These are phyloP conservation scores for Gymnopilus junonius DNA, from an alignment of 768 basidiomycete genomes.

Conservation along the genomic window DNA sequence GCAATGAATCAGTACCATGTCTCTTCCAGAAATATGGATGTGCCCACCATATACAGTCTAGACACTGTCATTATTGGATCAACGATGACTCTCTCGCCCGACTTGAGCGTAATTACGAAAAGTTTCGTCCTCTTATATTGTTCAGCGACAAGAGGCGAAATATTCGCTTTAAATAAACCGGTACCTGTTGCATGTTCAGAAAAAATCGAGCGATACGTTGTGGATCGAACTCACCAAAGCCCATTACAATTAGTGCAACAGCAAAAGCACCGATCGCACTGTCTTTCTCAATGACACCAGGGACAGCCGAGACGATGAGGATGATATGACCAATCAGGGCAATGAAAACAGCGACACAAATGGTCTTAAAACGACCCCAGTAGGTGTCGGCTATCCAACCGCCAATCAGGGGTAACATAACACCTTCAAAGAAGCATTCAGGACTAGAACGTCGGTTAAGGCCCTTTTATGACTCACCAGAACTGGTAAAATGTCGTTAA, in stretches of 20 bases:
- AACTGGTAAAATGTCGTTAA: conserved; percentile 73
- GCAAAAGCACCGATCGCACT: conserved; percentile 56
- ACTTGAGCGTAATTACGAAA: conserved; percentile 52
- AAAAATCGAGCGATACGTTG: not conserved
- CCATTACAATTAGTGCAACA: conserved; percentile 67
- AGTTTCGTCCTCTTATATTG: conserved; percentile 63
- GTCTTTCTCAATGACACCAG: conserved; percentile 61
- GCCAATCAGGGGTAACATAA: conserved; percentile 71
- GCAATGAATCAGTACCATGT: conserved; percentile 43
- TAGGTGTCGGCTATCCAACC: conserved; percentile 75
- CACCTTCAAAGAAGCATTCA: conserved; percentile 42
- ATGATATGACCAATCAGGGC: conserved; percentile 70
- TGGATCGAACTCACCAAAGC: conserved; percentile 34
- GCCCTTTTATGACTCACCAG: conserved; percentile 45
- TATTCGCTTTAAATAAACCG: conserved; percentile 78
- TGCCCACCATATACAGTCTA: conserved; percentile 70
- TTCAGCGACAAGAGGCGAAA: conserved; percentile 79
- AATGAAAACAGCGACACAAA: conserved; percentile 62
- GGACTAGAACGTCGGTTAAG: not conserved
- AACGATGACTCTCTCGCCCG: conserved; percentile 74
- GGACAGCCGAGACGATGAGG: conserved; percentile 65
- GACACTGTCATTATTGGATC: conserved; percentile 71
- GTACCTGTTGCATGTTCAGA: conserved; percentile 41
- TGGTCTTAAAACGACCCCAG: conserved; percentile 75
- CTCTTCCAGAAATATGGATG: conserved; percentile 28